A percentile compares a stretch with the other conserved stretches of the same genome.
Evolutionary conservation across 345 rosid species (phyloP).

Genomic region (Citrus glauca): DNA sequence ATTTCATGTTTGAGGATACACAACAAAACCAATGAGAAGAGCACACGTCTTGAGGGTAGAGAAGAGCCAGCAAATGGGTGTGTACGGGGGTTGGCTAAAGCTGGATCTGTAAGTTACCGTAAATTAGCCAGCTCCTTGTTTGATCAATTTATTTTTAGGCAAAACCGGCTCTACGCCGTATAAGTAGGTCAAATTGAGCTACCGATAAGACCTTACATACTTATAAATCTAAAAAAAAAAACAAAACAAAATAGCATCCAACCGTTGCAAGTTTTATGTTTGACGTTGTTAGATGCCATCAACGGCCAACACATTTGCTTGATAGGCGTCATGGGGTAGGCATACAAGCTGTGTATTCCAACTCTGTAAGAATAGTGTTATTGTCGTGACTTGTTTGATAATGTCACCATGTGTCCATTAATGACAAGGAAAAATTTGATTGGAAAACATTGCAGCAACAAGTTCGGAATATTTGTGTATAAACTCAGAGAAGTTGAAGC

Average conservation of each 20-base stretch:
- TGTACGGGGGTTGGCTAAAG: too few species aligned
- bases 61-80: too few species aligned
- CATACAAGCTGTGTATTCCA: not conserved
- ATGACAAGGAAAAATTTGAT: not conserved
- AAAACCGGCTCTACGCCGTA: not conserved
- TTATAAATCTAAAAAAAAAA: too few species aligned
- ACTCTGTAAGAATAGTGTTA: not conserved
- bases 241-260: not conserved
- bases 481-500: not conserved
- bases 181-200: not conserved
- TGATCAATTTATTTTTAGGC: not conserved
- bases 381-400: not conserved
- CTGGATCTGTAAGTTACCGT: too few species aligned
- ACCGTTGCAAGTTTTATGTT: not conserved
- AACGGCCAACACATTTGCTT: too few species aligned
- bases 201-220: not conserved
- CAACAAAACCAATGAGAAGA: too few species aligned
- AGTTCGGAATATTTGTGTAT: not conserved
- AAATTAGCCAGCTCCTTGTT: too few species aligned
- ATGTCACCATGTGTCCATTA: not conserved
- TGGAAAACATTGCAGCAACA: not conserved
- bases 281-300: too few species aligned
- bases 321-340: too few species aligned
- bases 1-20: not conserved
- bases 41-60: too few species aligned